Base-by-base conservation (phyloP, 768 basidiomycete genomes). In the Tricholoma flavovirens region DNA sequence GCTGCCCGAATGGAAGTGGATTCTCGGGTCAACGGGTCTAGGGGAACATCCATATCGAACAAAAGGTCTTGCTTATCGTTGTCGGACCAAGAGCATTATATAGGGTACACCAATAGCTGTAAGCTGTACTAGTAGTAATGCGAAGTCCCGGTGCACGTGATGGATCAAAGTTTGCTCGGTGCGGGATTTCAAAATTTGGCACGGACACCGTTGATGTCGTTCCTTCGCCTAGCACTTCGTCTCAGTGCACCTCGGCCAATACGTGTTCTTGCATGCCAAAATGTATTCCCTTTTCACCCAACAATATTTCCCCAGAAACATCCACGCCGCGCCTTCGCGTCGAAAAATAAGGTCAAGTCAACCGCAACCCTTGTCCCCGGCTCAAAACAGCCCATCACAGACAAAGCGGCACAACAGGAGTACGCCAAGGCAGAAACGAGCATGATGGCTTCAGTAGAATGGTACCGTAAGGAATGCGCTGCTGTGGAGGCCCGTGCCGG, bases 381-480 rank as follows among this genome's bases (percentile, higher is more conserved):
- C 32, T 91, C 90, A 3, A 75, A 86, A 64, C 80, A 80, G 40
- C 78, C 75, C 29, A 78, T 90, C 26, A 75, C 76, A 3, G 76
- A 82, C 59, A 75, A 77, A 49, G 73, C 75, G 2, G 74, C 84
- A 6, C 78, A 74, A 35, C 72, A 76, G 10, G 88, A 89, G 64
- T 87, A 87, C 60, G 68, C 74, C 32, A 86, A 83, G 61, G 71
- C 83, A 0, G 85, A 87, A 59, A 67, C 75, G 6, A 80, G 80
- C 58, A 93, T 93, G 88, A 65, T 71, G 32, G 66, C 74, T 2
- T 74, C 79, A 3, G 77, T 87, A n/a, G 87, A 88, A 19, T 85
- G 84, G 82, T 87, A 82, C 75, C 77, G 83, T 54, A 88, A 88
- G 59, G 88, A 90, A 63, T 85, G 88, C 51, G 83, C 86, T n/a